Base-by-base conservation (phyloP, 306 rosid species). In the Corylus americana region DNA sequence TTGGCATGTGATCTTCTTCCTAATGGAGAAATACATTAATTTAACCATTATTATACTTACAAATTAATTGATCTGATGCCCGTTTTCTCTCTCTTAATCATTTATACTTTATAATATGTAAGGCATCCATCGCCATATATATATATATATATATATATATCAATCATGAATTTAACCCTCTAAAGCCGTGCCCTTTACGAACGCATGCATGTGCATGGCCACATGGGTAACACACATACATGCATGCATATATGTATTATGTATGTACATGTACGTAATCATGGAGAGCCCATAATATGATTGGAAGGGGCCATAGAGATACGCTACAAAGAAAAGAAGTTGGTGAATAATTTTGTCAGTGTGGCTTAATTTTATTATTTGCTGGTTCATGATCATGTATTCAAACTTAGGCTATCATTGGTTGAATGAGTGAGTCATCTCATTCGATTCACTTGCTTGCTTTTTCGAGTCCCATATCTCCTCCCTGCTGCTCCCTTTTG, bases 371-470 rank as follows among this genome's bases (percentile, higher is more conserved):
- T 20, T 58, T 31, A 58, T 58, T 58, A 22, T 58, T 58, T 58
- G 66, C 11, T 58, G 1, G 7, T 58, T 27, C 11, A 4, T 58
- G 22, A 22, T 22, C 25, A 58, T 58, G 7, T 3, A 58, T 58
- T 22, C 16, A 58, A 58, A 58, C 66, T 13, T 11, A 62, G 45
- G 45, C 16, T 62, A 62, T 5, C 5, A 31, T 29, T 62, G 11
- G 3, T 18, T 17, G 16, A 61, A 61, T 27, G 10, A 63, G 71
- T 42, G 54, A 70, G 31, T 61, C 80, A 78, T 76, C 73, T 53
- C 61, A 77, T 83, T 78, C 86, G 74, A 61, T 68, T 78, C 86
- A 74, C 80, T 70, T 70, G 75, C 70, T 31, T 63, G 20, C 77
- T 74, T 79, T 79, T 79, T 53, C 73, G 25, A 51, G 74, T 79